A percentile compares a stretch with the other conserved stretches of the same genome.
Evolutionary conservation across 2,329 filamentous ascomycete species (phyloP).

Genomic region (Scedosporium boydii): DNA sequence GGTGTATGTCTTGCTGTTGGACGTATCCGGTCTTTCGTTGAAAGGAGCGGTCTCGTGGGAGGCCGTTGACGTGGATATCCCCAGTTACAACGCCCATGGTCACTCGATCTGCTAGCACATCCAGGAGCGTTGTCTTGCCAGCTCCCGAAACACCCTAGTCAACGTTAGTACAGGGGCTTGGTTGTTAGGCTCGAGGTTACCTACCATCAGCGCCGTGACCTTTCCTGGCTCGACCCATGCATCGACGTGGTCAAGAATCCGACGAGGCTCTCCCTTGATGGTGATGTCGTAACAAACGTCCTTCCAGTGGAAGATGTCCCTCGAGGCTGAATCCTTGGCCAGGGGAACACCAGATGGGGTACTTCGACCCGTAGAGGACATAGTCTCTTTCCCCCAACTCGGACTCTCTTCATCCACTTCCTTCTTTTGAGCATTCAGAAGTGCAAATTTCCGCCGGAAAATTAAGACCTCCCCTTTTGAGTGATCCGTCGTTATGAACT

Average conservation of each 20-base stretch:
- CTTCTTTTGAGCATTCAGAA: constrained; percentile 54
- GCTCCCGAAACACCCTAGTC: constrained; percentile 54
- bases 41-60: constrained; percentile 54
- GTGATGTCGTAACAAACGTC: constrained; percentile 53
- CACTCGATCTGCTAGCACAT: constrained; percentile 62
- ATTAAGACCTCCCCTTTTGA: constrained; percentile 47
- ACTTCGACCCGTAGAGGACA: neutral
- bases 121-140: constrained; percentile 66
- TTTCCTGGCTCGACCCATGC: constrained; percentile 72
- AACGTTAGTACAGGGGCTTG: no score
- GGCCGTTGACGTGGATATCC: constrained; percentile 61
- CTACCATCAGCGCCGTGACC: constrained; percentile 59
- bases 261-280: constrained; percentile 55
- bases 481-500: constrained; percentile 36
- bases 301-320: constrained; percentile 57
- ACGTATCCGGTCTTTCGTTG: constrained; percentile 64
- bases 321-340: constrained; percentile 15
- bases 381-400: neutral
- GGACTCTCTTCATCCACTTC: constrained; percentile 36
- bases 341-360: constrained; percentile 8
- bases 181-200: constrained; percentile 20
- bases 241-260: constrained; percentile 61
- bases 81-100: constrained; percentile 66
- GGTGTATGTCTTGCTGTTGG: constrained; percentile 63
- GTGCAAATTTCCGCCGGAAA: constrained; percentile 41